phyloP scores from a whole-genome alignment of 2,329 filamentous ascomycete species.

The Sporothrix globosa region DNA sequence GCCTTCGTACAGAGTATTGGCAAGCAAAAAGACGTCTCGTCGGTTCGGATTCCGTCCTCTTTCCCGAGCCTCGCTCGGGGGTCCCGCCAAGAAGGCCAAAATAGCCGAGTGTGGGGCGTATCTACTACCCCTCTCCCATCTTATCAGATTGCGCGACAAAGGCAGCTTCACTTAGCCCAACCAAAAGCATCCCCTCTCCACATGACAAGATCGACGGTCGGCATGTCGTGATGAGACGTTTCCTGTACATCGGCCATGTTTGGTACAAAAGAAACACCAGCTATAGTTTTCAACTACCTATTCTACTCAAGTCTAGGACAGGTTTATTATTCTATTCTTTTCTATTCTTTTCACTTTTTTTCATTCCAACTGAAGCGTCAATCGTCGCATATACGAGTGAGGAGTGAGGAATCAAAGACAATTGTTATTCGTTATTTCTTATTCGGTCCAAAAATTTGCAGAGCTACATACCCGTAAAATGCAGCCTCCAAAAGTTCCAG shows the following conservation, averaged over 20 bases:
- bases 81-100: neutral
- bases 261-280: neutral
- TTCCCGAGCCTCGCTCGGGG: neutral
- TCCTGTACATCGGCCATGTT: neutral
- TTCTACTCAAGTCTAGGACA: neutral
- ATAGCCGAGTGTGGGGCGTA: neutral
- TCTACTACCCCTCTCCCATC: slow-evolving; percentile 15
- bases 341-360: neutral
- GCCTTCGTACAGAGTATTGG: neutral
- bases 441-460: neutral
- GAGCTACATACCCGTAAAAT: neutral
- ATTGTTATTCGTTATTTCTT: neutral
- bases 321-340: neutral
- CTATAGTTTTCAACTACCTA: neutral
- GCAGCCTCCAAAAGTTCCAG: neutral
- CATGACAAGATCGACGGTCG: slow-evolving; percentile 22
- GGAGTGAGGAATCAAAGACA: no score
- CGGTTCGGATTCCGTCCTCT: neutral
- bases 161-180: neutral
- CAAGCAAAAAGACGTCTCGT: neutral
- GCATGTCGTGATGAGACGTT: slow-evolving; percentile 26
- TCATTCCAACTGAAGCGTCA: neutral
- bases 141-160: slow-evolving; percentile 23
- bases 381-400: no score
- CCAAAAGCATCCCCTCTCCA: neutral